Evolutionary conservation across 2,329 filamentous ascomycete genomes (phyloP).

Genomic region (Neodidymelliopsis sp.): DNA sequence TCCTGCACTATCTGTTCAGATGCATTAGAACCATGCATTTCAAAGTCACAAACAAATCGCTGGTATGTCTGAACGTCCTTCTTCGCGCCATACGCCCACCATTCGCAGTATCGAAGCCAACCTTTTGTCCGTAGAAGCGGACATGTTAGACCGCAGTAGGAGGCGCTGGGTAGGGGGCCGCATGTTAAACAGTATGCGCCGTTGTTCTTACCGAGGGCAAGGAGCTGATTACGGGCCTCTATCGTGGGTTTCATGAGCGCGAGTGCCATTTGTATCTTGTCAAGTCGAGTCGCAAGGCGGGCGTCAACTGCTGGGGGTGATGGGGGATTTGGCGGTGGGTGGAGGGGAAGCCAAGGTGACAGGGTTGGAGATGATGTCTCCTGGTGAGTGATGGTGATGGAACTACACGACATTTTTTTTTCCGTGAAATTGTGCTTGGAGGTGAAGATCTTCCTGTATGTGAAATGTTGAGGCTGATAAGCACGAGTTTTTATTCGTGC

Average conservation of each 20-base stretch:
- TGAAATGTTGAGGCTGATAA: no score
- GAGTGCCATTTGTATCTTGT: not conserved
- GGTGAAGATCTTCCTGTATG: no score
- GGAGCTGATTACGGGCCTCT: not conserved
- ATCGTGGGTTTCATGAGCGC: not conserved
- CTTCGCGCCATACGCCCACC: not conserved
- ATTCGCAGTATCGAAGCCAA: not conserved
- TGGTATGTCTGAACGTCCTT: not conserved
- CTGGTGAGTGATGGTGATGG: not conserved
- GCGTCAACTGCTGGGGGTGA: not conserved
- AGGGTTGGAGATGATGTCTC: no score
- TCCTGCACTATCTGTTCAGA: not conserved
- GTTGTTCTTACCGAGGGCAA: not conserved
- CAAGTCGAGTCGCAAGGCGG: not conserved
- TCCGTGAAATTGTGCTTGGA: no score
- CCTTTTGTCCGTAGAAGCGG: not conserved
- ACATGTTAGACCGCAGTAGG: not conserved
- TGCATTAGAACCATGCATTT: not conserved
- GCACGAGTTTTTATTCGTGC: no score
- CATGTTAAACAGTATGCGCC: not conserved
- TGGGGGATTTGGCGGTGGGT: not conserved
- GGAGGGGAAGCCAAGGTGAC: constrained; percentile 1
- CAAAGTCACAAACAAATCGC: not conserved
- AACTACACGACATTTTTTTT: no score
- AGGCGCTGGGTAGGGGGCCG: not conserved